phyloP scores from a whole-genome alignment of 192 early-diverging fungal species.

The Backusella tarrabulga region DNA sequence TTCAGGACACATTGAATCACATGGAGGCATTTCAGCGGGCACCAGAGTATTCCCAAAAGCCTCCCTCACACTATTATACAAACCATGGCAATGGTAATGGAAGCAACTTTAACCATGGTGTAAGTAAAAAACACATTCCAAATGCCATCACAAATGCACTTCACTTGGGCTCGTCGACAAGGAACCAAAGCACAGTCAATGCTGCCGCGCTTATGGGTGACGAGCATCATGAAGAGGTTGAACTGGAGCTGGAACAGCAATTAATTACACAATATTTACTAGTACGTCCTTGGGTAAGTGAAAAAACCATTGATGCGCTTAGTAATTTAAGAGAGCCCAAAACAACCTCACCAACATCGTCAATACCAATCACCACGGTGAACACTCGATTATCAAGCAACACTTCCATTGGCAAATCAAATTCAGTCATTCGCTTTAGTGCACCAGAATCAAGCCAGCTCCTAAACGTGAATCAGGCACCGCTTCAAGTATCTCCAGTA shows the following conservation, averaged over 20 bases:
- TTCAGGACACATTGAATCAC: slow-evolving; percentile 57
- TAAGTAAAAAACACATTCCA: slow-evolving; percentile 45
- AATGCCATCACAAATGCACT: slow-evolving; percentile 51
- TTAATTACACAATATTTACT: slow-evolving; percentile 71
- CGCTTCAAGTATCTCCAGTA: not conserved
- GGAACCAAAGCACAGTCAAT: slow-evolving; percentile 28
- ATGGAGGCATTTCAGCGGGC: slow-evolving; percentile 56
- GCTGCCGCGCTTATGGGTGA: not conserved
- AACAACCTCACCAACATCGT: not conserved
- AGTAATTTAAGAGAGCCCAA: slow-evolving; percentile 55
- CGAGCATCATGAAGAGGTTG: slow-evolving; percentile 55
- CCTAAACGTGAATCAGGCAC: not conserved
- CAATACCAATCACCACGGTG: not conserved
- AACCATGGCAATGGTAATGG: not conserved
- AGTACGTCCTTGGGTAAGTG: slow-evolving; percentile 63
- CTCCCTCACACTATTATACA: slow-evolving; percentile 38
- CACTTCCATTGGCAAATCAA: not conserved
- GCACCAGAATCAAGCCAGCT: not conserved
- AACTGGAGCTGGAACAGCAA: slow-evolving; percentile 54
- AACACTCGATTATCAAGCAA: not conserved
- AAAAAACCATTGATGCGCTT: slow-evolving; percentile 76
- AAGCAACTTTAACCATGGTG: not conserved
- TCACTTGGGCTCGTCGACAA: slow-evolving; percentile 27
- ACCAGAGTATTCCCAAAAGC: slow-evolving; percentile 52
- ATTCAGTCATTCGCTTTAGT: not conserved